Percentiles rank a stretch among this genome's conserved stretches.
Conservation (phyloP, 2,329 filamentous ascomycete species). For the Dactylellina drechsleri region DNA sequence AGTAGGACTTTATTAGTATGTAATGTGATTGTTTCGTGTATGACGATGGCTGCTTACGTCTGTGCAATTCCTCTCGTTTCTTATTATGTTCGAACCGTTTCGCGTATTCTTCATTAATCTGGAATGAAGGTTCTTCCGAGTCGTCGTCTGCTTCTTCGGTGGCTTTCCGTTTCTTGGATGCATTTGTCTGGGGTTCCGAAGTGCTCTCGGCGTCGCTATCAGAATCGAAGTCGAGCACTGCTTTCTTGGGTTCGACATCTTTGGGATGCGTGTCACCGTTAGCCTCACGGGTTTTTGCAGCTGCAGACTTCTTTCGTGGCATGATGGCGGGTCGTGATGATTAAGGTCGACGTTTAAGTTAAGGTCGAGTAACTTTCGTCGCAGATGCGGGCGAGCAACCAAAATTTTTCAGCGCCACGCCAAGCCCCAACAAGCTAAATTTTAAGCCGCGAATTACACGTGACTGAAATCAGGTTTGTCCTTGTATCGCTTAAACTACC, state of each 20-base stretch:
- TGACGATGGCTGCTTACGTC: conserved; percentile 63
- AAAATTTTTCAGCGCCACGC: conserved; percentile 31
- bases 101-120: conserved; percentile 91
- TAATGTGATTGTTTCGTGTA: conserved; percentile 28
- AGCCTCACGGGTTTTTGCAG: conserved; percentile 46
- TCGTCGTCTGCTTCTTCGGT: conserved; percentile 11
- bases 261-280: conserved; percentile 39
- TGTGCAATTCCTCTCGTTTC: conserved; percentile 86
- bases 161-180: conserved; percentile 47
- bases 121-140: conserved; percentile 67
- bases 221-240: conserved; percentile 41
- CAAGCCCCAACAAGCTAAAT: conserved; percentile 1
- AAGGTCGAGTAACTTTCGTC: not conserved
- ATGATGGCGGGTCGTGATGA: conserved; percentile 6
- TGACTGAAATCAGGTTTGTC: conserved; percentile 26
- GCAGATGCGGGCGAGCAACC: not conserved
- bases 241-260: conserved; percentile 33
- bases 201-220: conserved; percentile 38
- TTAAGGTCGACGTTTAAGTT: conserved; percentile 1
- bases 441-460: conserved; percentile 38
- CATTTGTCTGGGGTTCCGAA: not conserved
- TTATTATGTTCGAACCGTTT: conserved; percentile 95
- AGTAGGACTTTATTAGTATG: conserved; percentile 55
- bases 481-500: conserved; percentile 20
- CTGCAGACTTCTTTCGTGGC: conserved; percentile 51